Evolutionary conservation across 139 green algal species (phyloP).

Genomic region (Klebsormidium nitens): DNA sequence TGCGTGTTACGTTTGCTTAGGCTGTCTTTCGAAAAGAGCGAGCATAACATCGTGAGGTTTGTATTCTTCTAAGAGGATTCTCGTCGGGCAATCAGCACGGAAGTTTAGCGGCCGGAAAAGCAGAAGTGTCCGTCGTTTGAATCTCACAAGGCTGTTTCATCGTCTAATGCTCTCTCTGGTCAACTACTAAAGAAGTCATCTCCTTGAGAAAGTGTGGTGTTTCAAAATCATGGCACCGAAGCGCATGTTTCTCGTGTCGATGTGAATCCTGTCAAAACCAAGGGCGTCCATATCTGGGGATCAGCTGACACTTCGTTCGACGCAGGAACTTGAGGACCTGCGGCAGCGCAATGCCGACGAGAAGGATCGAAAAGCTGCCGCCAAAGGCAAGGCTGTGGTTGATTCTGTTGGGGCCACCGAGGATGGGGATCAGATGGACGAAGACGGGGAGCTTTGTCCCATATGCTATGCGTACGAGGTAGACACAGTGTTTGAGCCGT

Average conservation of each 20-base stretch:
- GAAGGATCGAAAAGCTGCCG: background rate
- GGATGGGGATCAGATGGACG: too few species aligned
- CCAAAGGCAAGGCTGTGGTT: background rate
- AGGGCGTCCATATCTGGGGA: too few species aligned
- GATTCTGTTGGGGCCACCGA: background rate
- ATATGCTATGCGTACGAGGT: slow-evolving; percentile 22
- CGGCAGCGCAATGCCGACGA: background rate
- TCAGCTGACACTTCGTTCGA: slow-evolving; percentile 1
- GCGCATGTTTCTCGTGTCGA: too few species aligned
- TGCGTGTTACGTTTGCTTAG: background rate
- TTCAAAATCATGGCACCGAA: too few species aligned
- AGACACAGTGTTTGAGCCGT: slow-evolving; percentile 22
- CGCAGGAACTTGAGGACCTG: slow-evolving; percentile 6
- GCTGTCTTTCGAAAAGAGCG: background rate
- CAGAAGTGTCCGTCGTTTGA: too few species aligned
- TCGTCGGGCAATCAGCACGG: too few species aligned
- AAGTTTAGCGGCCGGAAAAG: too few species aligned
- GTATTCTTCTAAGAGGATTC: too few species aligned
- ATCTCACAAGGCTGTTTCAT: background rate
- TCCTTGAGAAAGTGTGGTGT: too few species aligned
- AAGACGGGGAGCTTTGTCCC: slow-evolving; percentile 16
- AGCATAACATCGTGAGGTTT: too few species aligned
- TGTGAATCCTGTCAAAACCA: background rate
- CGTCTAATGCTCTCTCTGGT: background rate
- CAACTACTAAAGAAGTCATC: background rate